Evolutionary conservation across 768 basidiomycete genomes (phyloP).

Genomic region (Tricholoma bakamatsutake): DNA sequence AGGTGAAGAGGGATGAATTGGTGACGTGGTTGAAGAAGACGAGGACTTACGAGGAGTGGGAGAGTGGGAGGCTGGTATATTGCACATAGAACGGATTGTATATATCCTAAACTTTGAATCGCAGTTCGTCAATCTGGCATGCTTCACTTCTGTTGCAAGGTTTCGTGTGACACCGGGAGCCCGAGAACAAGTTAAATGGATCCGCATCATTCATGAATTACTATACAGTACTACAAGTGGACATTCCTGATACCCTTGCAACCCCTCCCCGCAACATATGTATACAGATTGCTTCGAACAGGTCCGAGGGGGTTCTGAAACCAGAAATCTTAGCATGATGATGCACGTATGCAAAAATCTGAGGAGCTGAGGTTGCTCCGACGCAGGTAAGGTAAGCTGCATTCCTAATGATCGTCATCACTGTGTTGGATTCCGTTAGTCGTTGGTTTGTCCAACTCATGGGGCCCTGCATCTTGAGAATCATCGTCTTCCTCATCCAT

Average conservation of each 20-base stretch:
- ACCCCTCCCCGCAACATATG: not conserved
- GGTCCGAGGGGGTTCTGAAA: not conserved
- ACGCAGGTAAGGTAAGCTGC: not conserved
- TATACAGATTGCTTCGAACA: not conserved
- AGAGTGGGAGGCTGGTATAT: slow-evolving; percentile 24
- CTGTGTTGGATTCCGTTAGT: not conserved
- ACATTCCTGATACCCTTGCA: not conserved
- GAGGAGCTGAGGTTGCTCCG: not conserved
- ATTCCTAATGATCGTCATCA: not conserved
- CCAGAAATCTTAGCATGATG: not conserved
- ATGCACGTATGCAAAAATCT: not conserved
- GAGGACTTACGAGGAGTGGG: slow-evolving; percentile 39
- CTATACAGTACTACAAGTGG: not conserved
- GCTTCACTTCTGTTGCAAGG: not conserved
- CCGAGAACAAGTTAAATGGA: not conserved
- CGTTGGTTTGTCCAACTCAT: not conserved
- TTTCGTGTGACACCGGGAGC: not conserved
- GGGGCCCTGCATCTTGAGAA: slow-evolving; percentile 1
- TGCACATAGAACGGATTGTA: not conserved
- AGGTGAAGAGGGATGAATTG: slow-evolving; percentile 57
- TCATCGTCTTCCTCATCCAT: slow-evolving; percentile 64
- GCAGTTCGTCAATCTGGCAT: not conserved
- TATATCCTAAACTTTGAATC: not conserved
- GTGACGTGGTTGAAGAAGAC: slow-evolving; percentile 56
- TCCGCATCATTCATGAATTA: not conserved